Evolutionary conservation across 371 early-diverging fungal genomes (phyloP).

Genomic region (Actinomucor elegans): DNA sequence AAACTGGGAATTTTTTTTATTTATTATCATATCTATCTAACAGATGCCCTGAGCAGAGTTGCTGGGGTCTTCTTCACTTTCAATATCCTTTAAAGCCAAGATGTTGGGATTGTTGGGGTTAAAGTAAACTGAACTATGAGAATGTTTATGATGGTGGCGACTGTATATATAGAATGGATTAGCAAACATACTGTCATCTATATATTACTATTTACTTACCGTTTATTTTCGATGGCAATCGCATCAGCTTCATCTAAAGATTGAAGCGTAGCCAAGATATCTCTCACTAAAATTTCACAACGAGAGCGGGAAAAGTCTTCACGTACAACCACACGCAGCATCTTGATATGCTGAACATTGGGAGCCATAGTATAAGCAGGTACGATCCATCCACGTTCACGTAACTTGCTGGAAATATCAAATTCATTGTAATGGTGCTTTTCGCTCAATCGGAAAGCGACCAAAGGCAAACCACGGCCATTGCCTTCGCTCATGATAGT

Average conservation of each 20-base stretch:
- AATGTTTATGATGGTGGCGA: conserved; percentile 17
- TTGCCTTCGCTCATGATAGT: conserved; percentile 50
- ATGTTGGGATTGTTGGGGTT: conserved; percentile 6
- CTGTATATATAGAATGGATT: conserved; percentile 13
- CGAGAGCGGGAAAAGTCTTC: conserved; percentile 52
- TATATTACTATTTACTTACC: not conserved
- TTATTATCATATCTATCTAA: conserved; percentile 1
- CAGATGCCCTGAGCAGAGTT: conserved; percentile 11
- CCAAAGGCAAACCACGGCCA: conserved; percentile 61
- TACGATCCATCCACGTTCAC: conserved; percentile 63
- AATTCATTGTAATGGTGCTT: conserved; percentile 43
- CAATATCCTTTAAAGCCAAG: not conserved
- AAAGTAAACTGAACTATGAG: conserved; percentile 25
- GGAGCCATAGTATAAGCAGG: conserved; percentile 59
- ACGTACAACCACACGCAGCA: conserved; percentile 58
- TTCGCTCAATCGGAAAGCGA: conserved; percentile 58
- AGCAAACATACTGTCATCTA: not conserved
- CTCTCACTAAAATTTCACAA: conserved; percentile 41
- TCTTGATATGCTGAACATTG: conserved; percentile 43
- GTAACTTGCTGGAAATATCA: conserved; percentile 48
- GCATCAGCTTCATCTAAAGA: conserved; percentile 31
- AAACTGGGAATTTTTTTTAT: not conserved
- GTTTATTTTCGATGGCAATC: conserved; percentile 18
- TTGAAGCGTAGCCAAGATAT: conserved; percentile 38
- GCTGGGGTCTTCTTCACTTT: not conserved